These are phyloP conservation scores for Suillus discolor DNA, from an alignment of 768 basidiomycete genomes.

Conservation along the genomic window DNA sequence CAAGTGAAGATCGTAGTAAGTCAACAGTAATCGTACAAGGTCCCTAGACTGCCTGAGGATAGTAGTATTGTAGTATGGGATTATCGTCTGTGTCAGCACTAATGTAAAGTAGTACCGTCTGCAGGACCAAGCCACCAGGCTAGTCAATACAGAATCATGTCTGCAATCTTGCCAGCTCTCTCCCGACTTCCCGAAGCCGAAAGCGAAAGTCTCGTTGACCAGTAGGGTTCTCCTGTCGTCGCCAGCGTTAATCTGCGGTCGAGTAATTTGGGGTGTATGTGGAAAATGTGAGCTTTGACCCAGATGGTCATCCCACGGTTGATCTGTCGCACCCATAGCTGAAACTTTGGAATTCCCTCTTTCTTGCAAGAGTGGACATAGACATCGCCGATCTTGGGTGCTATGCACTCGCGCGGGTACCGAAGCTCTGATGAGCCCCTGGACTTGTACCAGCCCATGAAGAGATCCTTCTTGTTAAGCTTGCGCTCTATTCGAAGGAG, in stretches of 20 bases:
- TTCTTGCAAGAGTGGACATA: conserved; percentile 5
- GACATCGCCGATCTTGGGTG: conserved; percentile 4
- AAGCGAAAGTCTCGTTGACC: conserved; percentile 2
- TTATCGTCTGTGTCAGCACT: not conserved
- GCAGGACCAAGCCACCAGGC: not conserved
- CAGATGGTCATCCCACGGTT: conserved; percentile 9
- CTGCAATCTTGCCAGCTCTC: not conserved
- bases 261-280: not conserved
- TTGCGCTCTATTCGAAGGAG: conserved; percentile 9
- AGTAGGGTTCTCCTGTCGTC: not conserved
- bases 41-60: not conserved
- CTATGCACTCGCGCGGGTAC: conserved; percentile 6
- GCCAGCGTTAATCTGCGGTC: not conserved
- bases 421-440: not conserved
- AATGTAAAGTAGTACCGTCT: not conserved
- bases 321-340: conserved; percentile 7
- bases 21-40: not conserved
- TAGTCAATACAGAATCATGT: conserved; percentile 1
- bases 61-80: not conserved
- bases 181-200: conserved; percentile 1
- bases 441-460: conserved; percentile 10
- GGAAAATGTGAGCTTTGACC: conserved; percentile 9
- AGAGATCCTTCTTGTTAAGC: conserved; percentile 1
- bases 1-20: not conserved
- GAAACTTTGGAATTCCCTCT: not conserved